These are phyloP conservation scores for Akanthomyces lecanii DNA, from an alignment of 2,329 filamentous ascomycete genomes.

Conservation along the genomic window DNA sequence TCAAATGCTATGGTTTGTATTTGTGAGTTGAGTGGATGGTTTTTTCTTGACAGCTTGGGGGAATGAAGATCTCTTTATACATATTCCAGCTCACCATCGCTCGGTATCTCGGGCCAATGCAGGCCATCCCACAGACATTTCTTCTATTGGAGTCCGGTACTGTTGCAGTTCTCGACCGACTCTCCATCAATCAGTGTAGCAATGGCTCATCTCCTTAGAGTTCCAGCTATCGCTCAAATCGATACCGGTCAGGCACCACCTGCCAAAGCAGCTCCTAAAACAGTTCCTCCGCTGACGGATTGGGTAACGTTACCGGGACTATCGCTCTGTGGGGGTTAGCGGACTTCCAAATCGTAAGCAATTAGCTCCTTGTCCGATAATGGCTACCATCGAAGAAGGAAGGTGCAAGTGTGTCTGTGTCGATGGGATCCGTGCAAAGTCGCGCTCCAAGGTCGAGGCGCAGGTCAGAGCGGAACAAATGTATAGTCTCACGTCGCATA, in stretches of 20 bases:
- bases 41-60: not conserved
- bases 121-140: not conserved
- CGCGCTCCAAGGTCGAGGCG: not conserved
- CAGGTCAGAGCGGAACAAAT: not conserved
- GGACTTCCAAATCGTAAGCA: not conserved
- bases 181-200: not conserved
- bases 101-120: constrained; percentile 1
- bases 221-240: not conserved
- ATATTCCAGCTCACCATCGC: not conserved
- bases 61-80: not conserved
- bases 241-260: not conserved
- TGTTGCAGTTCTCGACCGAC: not conserved
- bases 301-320: constrained; percentile 3
- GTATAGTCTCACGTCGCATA: not conserved
- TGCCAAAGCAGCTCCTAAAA: not conserved
- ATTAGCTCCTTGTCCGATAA: not conserved
- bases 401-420: not conserved
- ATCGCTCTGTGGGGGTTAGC: not conserved
- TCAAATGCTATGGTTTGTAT: not conserved
- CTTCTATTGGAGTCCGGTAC: not conserved
- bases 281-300: not conserved
- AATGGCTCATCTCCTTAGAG: not conserved
- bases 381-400: not conserved
- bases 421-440: not conserved
- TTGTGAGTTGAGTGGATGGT: not conserved